These are phyloP conservation scores for Naganishia friedmannii DNA, from an alignment of 768 basidiomycete species.

Conservation along the genomic window DNA sequence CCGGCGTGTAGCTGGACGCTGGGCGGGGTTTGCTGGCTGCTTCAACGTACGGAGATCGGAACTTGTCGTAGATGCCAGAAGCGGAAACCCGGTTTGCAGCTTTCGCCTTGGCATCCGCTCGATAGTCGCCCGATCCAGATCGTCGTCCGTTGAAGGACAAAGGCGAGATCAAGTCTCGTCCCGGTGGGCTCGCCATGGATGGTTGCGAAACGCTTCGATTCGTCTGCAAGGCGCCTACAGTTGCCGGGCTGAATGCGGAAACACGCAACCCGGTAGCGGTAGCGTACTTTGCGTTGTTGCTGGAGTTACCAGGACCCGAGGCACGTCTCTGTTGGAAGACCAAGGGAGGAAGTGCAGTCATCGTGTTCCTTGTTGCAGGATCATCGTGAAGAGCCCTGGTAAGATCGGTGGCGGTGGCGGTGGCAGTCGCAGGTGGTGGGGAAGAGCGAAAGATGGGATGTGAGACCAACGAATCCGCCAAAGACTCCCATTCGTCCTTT, in stretches of 20 bases:
- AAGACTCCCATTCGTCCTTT: slow-evolving; percentile 15
- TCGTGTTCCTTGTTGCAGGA: background rate
- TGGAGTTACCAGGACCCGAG: slow-evolving; percentile 8
- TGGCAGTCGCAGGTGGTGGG: no score
- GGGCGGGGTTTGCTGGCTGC: background rate
- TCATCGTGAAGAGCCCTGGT: slow-evolving; percentile 20
- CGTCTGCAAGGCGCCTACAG: background rate
- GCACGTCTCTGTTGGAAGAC: slow-evolving; percentile 22
- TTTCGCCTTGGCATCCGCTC: slow-evolving; percentile 9
- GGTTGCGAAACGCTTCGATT: slow-evolving; percentile 16
- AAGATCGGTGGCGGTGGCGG: background rate
- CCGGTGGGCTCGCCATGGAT: background rate
- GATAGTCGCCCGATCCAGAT: slow-evolving; percentile 18
- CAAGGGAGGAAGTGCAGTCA: slow-evolving; percentile 19
- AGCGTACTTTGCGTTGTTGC: slow-evolving; percentile 2
- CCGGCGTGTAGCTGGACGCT: slow-evolving; percentile 7
- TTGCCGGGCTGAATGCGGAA: background rate
- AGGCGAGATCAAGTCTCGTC: slow-evolving; percentile 13
- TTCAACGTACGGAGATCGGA: slow-evolving; percentile 21
- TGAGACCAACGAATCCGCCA: slow-evolving; percentile 6
- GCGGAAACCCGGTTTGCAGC: slow-evolving; percentile 19
- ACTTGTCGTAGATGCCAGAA: slow-evolving; percentile 26
- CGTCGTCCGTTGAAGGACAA: background rate
- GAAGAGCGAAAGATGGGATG: slow-evolving; percentile 26
- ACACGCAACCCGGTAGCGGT: background rate